These are phyloP conservation scores for Petasospora rhodanensis DNA, from an alignment of 1,139 yeast species.

Conservation along the genomic window DNA sequence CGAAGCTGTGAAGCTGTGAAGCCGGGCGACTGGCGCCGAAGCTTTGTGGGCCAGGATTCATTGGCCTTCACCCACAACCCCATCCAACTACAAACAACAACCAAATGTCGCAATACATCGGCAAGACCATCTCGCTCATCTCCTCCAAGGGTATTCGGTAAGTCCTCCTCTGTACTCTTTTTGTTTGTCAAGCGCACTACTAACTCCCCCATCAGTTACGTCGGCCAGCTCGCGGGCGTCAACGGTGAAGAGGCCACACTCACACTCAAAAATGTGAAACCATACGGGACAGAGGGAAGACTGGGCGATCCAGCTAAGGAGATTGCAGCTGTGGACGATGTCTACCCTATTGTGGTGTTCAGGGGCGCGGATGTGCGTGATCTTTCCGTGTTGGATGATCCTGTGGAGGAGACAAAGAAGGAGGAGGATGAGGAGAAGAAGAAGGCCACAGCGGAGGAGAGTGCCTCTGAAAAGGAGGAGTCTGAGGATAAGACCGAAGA, in stretches of 20 bases:
- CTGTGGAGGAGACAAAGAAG: constrained; percentile 35
- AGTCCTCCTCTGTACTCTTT: constrained; percentile 32
- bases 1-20: too few relatives aligned
- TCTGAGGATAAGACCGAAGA: background rate
- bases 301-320: constrained; percentile 68
- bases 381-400: constrained; percentile 71
- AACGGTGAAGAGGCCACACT: constrained; percentile 92
- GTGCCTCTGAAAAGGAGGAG: background rate
- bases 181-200: constrained; percentile 24
- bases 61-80: too few relatives aligned
- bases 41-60: too few relatives aligned
- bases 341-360: constrained; percentile 78
- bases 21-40: too few relatives aligned
- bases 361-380: constrained; percentile 93
- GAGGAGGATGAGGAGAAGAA: constrained; percentile 22
- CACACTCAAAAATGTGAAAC: constrained; percentile 74
- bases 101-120: constrained; percentile 82
- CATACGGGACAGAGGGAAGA: constrained; percentile 93
- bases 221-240: constrained; percentile 80
- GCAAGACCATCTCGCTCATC: constrained; percentile 85
- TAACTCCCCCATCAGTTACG: constrained; percentile 38
- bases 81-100: background rate
- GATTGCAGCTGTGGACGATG: constrained; percentile 67
- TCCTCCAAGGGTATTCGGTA: constrained; percentile 75
- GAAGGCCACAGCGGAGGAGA: constrained; percentile 2